Evolutionary conservation across 139 green algal genomes (phyloP), one percentile per base, ranked within the genome.

Genomic region (Nannochloris sp.): DNA sequence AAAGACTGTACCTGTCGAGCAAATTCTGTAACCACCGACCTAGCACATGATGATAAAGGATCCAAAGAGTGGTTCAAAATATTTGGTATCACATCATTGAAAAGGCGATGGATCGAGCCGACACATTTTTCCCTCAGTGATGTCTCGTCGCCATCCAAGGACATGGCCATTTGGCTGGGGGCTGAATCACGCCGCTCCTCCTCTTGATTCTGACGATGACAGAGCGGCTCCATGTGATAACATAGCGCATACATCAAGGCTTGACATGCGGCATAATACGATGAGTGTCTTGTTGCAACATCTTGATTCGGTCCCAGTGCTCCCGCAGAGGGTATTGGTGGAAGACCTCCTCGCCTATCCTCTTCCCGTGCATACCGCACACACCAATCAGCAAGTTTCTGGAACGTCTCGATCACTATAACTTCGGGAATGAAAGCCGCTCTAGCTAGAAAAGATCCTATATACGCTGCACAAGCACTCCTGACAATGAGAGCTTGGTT

Each of bases 231-330:
- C 72, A 95, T 74, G 54, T 91, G 88, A 72, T 94, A 96, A 76
- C 89, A 96, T 46, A 95, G 73, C 27, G 88, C 75, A 67, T 96
- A 96, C 57, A 96, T 71, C 48, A 91, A 56, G 4, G 81, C 88
- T 74, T 96, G 88, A 27, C 78, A 75, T 4, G 71, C 78, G 4
- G 85, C 80, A 61, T 88, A 91, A 51, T 91, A 92, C 7, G 82
- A 78, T 10, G 51, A 57, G 34, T 76, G 70, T 16, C 57, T 57
- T 12, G 43, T 23, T 29, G 57, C 57, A 27, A 65, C 50, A 16
- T 48, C 54, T 6, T 66, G 58, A 24, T 61, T 25, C 7, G 9
- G 12, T 19, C 24, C 60, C n/a, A 66, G 23, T 44, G 57, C 27
- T 16, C 10, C n/a, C 6, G 10, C 48, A 1, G 70, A 76, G 9